phyloP scores from a whole-genome alignment of 352 stramenopile genomes.

The Thraustochytrium striatum region DNA sequence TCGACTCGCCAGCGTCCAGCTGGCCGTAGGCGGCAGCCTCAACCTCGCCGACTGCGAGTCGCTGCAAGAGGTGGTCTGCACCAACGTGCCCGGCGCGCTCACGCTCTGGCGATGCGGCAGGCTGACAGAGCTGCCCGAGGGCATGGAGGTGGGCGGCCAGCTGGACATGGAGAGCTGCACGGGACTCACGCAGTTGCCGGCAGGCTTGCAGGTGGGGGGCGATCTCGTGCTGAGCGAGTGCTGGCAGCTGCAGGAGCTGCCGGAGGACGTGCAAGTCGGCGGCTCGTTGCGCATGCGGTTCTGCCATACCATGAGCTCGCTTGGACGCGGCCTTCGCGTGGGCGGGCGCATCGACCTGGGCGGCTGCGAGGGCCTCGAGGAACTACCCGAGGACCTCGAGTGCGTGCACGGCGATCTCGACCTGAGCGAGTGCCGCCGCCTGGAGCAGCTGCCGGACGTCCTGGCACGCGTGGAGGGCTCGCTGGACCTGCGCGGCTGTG shows the following conservation, averaged over 20 bases:
- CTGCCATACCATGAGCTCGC: no score
- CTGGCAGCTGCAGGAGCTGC: not conserved
- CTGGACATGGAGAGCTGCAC: slow-evolving; percentile 37
- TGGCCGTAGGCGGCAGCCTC: not conserved
- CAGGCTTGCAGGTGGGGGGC: not conserved
- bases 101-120: not conserved
- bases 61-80: not conserved
- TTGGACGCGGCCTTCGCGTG: no score
- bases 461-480: slow-evolving; percentile 5
- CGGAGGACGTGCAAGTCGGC: not conserved
- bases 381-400: not conserved
- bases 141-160: not conserved
- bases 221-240: slow-evolving; percentile 9
- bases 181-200: not conserved
- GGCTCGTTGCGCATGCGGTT: not conserved
- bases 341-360: no score
- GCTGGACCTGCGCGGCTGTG: slow-evolving; percentile 6
- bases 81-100: not conserved
- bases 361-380: no score
- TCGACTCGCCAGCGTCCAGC: no score
- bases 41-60: not conserved
- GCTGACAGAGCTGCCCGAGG: slow-evolving; percentile 2
- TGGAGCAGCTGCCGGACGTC: not conserved
- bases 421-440: not conserved
- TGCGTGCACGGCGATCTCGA: slow-evolving; percentile 7